Conservation (phyloP, 495 filamentous ascomycete species). For the Aspergillus heteromorphus region DNA sequence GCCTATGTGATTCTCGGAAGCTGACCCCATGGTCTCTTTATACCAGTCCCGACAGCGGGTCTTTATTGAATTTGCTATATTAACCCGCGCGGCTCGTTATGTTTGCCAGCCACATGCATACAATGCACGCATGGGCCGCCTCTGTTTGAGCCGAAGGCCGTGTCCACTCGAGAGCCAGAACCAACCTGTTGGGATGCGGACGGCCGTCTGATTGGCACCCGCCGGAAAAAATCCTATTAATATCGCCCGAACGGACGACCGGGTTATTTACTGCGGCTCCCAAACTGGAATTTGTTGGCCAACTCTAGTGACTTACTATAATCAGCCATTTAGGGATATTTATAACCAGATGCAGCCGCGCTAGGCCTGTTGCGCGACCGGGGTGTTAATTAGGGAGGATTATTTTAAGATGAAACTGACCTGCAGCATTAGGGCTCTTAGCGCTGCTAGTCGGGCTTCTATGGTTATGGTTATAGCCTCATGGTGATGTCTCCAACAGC, state of each 20-base stretch:
- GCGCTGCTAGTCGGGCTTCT: not conserved
- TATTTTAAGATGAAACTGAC: not conserved
- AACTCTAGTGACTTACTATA: not conserved
- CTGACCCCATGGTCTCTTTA: not conserved
- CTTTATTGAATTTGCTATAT: not conserved
- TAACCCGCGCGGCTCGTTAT: not conserved
- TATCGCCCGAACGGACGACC: not conserved
- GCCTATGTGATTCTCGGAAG: not conserved
- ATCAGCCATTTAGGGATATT: not conserved
- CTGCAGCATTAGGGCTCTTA: not conserved
- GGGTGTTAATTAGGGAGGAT: not conserved
- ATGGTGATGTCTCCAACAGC: too few species aligned
- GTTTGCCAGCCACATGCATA: not conserved
- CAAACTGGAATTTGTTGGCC: not conserved
- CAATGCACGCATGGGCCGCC: not conserved
- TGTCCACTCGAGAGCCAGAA: not conserved
- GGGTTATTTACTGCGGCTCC: constrained; percentile 21
- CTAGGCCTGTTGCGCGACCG: not conserved
- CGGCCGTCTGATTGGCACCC: not conserved
- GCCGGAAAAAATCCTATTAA: not conserved
- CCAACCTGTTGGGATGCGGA: not conserved
- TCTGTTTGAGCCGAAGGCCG: not conserved
- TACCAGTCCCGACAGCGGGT: not conserved
- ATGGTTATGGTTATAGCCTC: not conserved
- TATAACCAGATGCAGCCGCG: not conserved